Base-by-base conservation (phyloP, 2,329 filamentous ascomycete species). In the Fonsecaea pugnacius region DNA sequence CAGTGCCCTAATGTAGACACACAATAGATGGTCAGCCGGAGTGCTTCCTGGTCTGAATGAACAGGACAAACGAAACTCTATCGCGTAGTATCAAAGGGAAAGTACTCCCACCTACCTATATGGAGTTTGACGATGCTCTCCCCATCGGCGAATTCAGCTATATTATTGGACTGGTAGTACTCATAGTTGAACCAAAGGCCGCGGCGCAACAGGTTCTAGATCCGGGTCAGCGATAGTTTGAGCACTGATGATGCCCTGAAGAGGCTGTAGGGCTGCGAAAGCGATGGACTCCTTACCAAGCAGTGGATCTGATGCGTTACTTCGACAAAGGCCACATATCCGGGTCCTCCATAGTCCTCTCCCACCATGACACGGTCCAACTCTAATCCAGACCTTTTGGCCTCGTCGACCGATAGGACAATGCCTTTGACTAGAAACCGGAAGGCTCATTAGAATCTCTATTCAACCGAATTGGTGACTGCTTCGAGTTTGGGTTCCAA, bases 281-380 rank as follows among this genome's bases (percentile, higher is more conserved):
- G 24, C 43, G 21, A 24, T 27, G 43, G 10, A 24, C 24, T 46
- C 43, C 43, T 27, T 48, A 48, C 43, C 43, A 48, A 27, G 10
- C 43, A 48, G 21, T 48, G 43, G 18, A 48, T 48, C 21, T 48
- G 43, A 24, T 48, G 43, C 3, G 43, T 48, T 24, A 48, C 43
- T 48, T 48, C 43, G 18, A 48, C 43, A 14, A 48, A 48, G 24
- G 43, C 43, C 43, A 48, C 43, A 48, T 48, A 48, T 12, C 43
- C 43, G 10, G 43, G 43, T 9, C 43, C 43, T 27, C 43, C 43
- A 48, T 48, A 48, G 43, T 48, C 43, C 43, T 48, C 43, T 12
- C 43, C 43, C 9, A 48, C 43, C 43, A 48, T 48, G 18, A 48
- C 43, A 48, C 43, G 43, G 24, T 48, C 43, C 43, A 48, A 48